Evolutionary conservation across 345 rosid species (phyloP).

Genomic region (Populus tremula): DNA sequence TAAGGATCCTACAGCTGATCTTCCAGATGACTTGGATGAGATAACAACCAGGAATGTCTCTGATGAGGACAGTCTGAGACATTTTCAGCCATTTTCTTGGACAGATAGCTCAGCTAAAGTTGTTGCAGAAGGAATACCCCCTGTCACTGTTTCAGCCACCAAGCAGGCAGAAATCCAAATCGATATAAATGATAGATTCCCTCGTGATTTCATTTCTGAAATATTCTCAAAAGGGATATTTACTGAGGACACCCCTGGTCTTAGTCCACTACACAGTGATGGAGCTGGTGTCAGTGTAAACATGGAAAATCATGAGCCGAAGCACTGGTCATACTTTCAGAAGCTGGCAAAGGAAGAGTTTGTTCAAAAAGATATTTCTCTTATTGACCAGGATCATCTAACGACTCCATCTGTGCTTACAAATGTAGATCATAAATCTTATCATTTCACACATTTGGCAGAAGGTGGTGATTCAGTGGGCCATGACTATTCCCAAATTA

Average conservation of each 20-base stretch:
- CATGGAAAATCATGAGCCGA: constrained; percentile 71
- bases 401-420: constrained; percentile 25
- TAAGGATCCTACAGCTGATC: constrained; percentile 32
- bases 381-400: constrained; percentile 58
- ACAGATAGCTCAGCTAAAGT: constrained; percentile 33
- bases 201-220: constrained; percentile 75
- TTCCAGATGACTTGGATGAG: constrained; percentile 19
- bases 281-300: constrained; percentile 67
- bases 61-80: constrained; percentile 11
- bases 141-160: constrained; percentile 33
- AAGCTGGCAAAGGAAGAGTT: constrained; percentile 73
- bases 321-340: constrained; percentile 83
- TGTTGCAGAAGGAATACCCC: constrained; percentile 34
- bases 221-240: constrained; percentile 59
- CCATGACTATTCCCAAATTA: constrained; percentile 38
- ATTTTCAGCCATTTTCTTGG: constrained; percentile 30
- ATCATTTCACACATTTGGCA: constrained; percentile 37
- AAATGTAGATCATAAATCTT: constrained; percentile 31
- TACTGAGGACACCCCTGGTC: constrained; percentile 47
- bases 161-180: constrained; percentile 73
- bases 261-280: constrained; percentile 41
- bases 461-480: constrained; percentile 37
- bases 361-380: constrained; percentile 49
- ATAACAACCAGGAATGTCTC: constrained; percentile 8
- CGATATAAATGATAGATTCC: constrained; percentile 80